Evolutionary conservation across 192 early-diverging fungal genomes (phyloP), one percentile per base, ranked within the genome.

Genomic region (Gaertneriomyces sp.): DNA sequence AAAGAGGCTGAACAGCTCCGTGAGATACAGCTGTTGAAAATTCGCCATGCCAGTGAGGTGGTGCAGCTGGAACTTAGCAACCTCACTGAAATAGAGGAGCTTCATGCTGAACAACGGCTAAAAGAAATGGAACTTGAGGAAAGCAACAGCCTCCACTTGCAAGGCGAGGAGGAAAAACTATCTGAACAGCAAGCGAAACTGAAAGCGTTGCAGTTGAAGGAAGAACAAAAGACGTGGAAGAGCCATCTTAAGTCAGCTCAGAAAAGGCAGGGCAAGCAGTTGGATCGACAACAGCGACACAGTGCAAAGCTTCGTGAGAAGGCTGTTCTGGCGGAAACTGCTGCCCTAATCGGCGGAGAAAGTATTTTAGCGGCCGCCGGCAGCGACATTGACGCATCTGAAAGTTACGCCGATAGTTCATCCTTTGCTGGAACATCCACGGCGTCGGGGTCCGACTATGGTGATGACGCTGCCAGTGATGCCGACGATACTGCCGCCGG

Each of bases 1-100:
- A 72, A 72, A 53, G 70, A 72, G 42, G 58, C 70, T 11, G 76
- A 77, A 33, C 68, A 77, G n/a, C 60, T 74, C 7, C 68, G 69
- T 16, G 76, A 77, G 47, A 51, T 71, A 14, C 76, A 77, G 52
- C 69, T 74, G 33, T 49, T 74, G 17, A 70, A 71, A 19, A 55
- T 77, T 43, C 68, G 69, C n/a, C 76, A 77, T 45, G 20, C 57
- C 14, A 54, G 56, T 11, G 61, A 70, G 42, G 17, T 65, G 25
- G 50, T 60, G 4, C 69, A 74, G 43, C 20, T 66, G 33, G 58
- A 71, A 45, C 16, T 64, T 1, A 17, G 42, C 17, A 70, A 71
- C 38, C 61, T 74, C 64, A 54, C 63, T 1, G 76, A 77, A 52
- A 50, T 67, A 41, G 70, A 72, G 43, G 58, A 72, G 9, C 10